Base-by-base conservation (phyloP, 2,329 filamentous ascomycete genomes). In the Pseudogymnoascus sp. region DNA sequence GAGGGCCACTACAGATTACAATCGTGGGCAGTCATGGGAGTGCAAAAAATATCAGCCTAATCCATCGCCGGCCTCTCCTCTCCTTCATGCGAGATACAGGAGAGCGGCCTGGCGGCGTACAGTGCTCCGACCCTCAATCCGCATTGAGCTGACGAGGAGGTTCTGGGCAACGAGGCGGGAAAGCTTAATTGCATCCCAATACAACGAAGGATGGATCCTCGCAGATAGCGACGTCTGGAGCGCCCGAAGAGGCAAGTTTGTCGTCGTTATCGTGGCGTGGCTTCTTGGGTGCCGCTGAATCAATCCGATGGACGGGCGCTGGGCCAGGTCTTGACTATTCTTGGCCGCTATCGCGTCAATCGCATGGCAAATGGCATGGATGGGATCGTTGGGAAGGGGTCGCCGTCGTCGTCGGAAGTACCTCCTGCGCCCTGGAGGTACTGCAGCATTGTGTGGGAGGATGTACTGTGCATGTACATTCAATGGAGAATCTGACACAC, bases 291-390 rank as follows among this genome's bases (percentile, higher is more conserved):
- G 47, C 47, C 47, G 47, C 10, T 31, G 47, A 53, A 53, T 53
- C 47, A 31, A 53, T 53, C 47, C 26, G 47, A 50, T 29, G n/a
- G 24, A 29, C 29, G 44, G 44, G 47, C 26, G 47, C n/a, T 53
- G 47, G 47, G 47, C 47, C 47, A 31, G 47, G 47, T 53, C 47
- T 53, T 53, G 47, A 53, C 47, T 53, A 53, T 53, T 53, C 47
- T 31, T 53, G 47, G 47, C 47, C 47, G 47, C 47, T 31, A 53
- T 53, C 47, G 47, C 47, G 47, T 53, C 47, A 53, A 53, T 14
- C 47, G 47, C 47, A 53, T 53, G 47, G 47, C 47, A 53, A 53
- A 53, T 53, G 26, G n/a, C 47, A 53, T 53, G 47, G 47, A 53
- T 53, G 47, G 47, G 47, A 53, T 53, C 19, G 26, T 53, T 53